Base-by-base conservation (phyloP, 1,139 yeast species). In the Saccharomyces hybrid region DNA sequence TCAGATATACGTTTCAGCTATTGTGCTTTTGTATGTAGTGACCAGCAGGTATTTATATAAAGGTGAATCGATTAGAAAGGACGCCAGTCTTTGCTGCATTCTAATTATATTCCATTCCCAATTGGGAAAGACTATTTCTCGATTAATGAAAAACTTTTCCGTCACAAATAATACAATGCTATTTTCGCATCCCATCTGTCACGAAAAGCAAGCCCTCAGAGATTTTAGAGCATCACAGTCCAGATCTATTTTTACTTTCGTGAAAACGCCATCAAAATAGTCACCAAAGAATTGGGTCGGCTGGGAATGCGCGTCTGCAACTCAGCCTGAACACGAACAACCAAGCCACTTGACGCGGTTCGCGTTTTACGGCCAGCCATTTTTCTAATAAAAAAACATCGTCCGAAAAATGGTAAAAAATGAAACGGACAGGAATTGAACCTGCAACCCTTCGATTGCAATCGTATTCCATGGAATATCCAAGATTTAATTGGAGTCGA, bases 381-480 rank as follows among this genome's bases (percentile, higher is more conserved):
- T 38, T 38, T 34, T 38, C 12, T 8, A 32, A 48, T 54, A 56
- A 59, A 58, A 26, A 44, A 14, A 47, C 9, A 4, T 42, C 41
- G 34, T 12, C 14, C 7, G 14, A 51, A 50, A 26, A 14, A 61
- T 21, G 21, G 21, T 3, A 68, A 70, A 68, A 74, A 71, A 65
- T 80, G 83, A 79, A 80, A 78, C 83, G 82, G 84, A 81, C 85
- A 80, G 85, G 84, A 81, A 79, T 81, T 78, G 85, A 81, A 81
- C 85, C 84, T 80, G 84, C 84, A 80, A 78, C 85, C 84, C 80
- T 79, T 79, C 80, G 84, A 80, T 79, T 72, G 74, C 78, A 73
- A 74, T 71, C 57, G 58, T 61, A 61, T 61, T 61, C 65, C 48
- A 44, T 24, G 48, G 47, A 50, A 50, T 50, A 41, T 48, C 52